A percentile compares a stretch with the other conserved stretches of the same genome.
Conservation (phyloP, 2,329 filamentous ascomycete genomes). For the Malbranchea zuffiana region DNA sequence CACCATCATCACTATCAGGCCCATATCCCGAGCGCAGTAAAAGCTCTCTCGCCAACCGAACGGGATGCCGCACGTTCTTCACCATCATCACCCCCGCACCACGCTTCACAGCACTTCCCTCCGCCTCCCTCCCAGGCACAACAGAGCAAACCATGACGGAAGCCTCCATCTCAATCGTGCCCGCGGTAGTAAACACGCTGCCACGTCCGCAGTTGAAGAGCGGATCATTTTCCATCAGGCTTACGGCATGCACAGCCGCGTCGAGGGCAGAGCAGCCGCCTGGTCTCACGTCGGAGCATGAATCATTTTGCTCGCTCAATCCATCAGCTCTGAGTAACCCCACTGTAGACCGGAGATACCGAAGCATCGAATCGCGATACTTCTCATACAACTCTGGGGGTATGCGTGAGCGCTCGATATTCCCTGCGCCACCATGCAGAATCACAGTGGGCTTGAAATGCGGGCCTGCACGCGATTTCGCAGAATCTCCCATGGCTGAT, state of each 20-base stretch:
- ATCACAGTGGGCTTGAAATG: constrained; percentile 48
- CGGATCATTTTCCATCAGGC: constrained; percentile 63
- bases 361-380: constrained; percentile 51
- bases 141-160: constrained; percentile 66
- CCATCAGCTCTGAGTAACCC: constrained; percentile 25
- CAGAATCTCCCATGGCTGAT: too few relatives aligned
- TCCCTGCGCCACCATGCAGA: constrained; percentile 63
- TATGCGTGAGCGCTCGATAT: constrained; percentile 51
- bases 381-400: constrained; percentile 46
- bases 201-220: constrained; percentile 79
- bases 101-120: constrained; percentile 48
- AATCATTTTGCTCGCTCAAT: not conserved
- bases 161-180: constrained; percentile 75
- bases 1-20: constrained; percentile 48
- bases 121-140: constrained; percentile 7
- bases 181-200: constrained; percentile 74
- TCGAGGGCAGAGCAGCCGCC: constrained; percentile 53
- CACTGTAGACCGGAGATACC: constrained; percentile 45
- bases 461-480: too few relatives aligned
- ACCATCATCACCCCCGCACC: constrained; percentile 68
- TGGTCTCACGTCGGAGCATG: constrained; percentile 11
- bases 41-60: constrained; percentile 60
- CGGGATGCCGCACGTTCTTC: constrained; percentile 64
- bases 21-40: constrained; percentile 43
- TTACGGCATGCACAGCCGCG: constrained; percentile 63